Base-by-base conservation (phyloP, 305 asterid genomes). In the Stenogyne calaminthoides region DNA sequence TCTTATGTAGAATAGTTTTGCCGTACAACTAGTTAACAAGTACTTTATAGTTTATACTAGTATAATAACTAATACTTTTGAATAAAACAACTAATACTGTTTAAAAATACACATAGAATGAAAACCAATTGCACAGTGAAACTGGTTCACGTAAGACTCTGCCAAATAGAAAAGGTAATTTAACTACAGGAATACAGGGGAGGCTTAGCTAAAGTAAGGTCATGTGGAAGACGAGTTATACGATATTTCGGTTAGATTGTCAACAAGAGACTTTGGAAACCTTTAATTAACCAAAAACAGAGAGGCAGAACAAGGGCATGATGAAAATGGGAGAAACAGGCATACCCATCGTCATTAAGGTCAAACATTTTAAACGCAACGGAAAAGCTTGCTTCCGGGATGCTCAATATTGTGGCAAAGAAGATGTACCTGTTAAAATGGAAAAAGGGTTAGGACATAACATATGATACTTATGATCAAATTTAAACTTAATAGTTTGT, bases 321-420 rank as follows among this genome's bases (percentile, higher is more conserved):
- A 51, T 68, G 63, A 44, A 25, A 25, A 25, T 25, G 29, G 29
- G 29, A 25, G 29, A 25, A 51, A 58, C 70, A 27, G 40, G 59
- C 82, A 11, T 85, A 91, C 98, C 98, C 97, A 25, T 91, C 87
- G 6, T 79, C 79, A 63, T 93, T 85, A 29, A 89, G 80, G 75
- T 93, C 98, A 58, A 93, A 93, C 95, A 89, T 93, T 68, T 86
- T 90, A 69, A 93, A 93, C 10, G 96, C 94, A 44, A 86, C 87
- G 7, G 93, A 81, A 51, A 93, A 93, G 87, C 97, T 91, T 18
- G 96, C 69, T 77, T 93, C 97, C 2, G 98, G 98, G 39, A 93
- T 93, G 78, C 93, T 87, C 69, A 93, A 78, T 67, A 93, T 79
- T 5, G 98, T 93, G 58, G 88, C 94, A 46, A 93, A 88, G 86